Base-by-base conservation (phyloP, 2,329 filamentous ascomycete genomes). In the Dactylellina haptotyla region DNA sequence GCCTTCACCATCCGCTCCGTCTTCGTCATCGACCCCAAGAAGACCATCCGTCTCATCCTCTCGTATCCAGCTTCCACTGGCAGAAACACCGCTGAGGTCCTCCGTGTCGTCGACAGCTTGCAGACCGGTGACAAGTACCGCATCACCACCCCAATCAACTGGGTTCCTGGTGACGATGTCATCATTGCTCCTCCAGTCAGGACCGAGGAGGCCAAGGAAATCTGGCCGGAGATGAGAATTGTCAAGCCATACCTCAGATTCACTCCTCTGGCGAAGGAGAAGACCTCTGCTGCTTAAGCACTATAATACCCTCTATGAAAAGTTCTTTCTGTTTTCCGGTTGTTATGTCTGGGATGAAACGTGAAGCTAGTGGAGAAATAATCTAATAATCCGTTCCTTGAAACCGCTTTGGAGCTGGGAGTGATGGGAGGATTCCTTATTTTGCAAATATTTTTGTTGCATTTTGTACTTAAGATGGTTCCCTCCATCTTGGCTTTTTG, bases 1-100 rank as follows among this genome's bases (percentile, higher is more conserved):
- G 86, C 87, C 54, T 88, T 88, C 81, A 88, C 86, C 78, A 88
- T 88, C 81, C 86, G 87, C 79, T 87, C 85, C 63, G 86, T 88
- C 79, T 88, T 88, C 82, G 82, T 88, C 80, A 87, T 88, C 80
- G 86, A 88, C 82, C 87, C 86, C 66, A 86, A 85, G 82, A 87
- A 87, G 84, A 87, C 83, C 74, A 88, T 88, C 79, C 85, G 86
- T 76, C 83, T 85, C 64, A 88, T 87, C 78, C 82, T 88, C 72
- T 85, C 85, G 75, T 88, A 88, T 83, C 86, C 86, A 25, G 87
- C 87, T 54, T 87, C 85, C 62, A 88, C 86, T 39, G 86, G 87
- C 34, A 80, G 86, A 48, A 88, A 87, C 78, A 84, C 84, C 4
- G 81, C 82, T 4, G 86, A 87, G 79, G 85, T 87, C 48, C 79